Evolutionary conservation across 73 alveolate species (phyloP).

Genomic region (Tetrahymena thermophila): DNA sequence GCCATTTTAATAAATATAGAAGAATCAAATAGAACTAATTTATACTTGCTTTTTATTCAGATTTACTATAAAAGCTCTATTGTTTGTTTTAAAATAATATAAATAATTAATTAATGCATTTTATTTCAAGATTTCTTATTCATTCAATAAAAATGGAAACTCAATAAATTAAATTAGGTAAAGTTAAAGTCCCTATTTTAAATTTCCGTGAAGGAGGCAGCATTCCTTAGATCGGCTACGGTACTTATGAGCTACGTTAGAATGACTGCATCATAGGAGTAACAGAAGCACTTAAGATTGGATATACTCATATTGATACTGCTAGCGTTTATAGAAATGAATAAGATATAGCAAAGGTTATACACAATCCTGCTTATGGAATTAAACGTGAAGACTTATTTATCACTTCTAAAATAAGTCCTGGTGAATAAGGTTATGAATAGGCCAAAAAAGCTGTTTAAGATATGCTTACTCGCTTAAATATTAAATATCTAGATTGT

Average conservation of each 20-base stretch:
- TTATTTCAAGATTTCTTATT: not conserved
- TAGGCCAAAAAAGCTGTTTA: conserved; percentile 10
- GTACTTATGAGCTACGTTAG: conserved; percentile 34
- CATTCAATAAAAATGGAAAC: not conserved
- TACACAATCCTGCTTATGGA: not conserved
- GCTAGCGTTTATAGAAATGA: conserved; percentile 46
- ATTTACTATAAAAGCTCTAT: not conserved
- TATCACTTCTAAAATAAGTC: conserved; percentile 41
- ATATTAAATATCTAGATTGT: conserved; percentile 61
- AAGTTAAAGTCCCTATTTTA: not conserved
- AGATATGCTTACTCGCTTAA: conserved; percentile 19
- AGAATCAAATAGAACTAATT: not conserved
- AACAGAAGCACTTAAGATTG: conserved; percentile 31
- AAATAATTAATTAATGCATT: not conserved
- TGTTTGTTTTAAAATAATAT: not conserved
- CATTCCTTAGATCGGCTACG: conserved; percentile 48
- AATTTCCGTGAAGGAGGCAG: conserved; percentile 10
- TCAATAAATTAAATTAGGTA: not conserved
- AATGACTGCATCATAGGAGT: conserved; percentile 13
- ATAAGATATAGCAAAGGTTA: conserved; percentile 34
- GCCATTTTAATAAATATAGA: too few relatives aligned
- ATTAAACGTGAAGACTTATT: conserved; percentile 29
- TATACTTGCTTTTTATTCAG: not conserved
- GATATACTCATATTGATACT: conserved; percentile 49
- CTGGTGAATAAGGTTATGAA: conserved; percentile 21